Evolutionary conservation across 805 yeast genomes (phyloP), one percentile per base, ranked within the genome.

Genomic region (Tetrapisispora phaffii): DNA sequence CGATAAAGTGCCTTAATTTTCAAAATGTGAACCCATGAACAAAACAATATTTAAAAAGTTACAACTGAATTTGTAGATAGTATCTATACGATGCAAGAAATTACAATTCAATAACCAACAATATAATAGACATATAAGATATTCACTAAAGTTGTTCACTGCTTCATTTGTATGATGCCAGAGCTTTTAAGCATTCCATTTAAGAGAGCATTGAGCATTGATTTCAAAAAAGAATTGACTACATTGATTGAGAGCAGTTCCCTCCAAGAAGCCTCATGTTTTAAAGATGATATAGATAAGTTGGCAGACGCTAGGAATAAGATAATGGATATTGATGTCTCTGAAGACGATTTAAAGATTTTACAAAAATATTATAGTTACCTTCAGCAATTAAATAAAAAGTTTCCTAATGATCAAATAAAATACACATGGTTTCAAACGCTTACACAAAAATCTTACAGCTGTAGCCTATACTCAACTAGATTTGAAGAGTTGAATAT

Each of bases 401-500:
- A 82, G 56, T 82, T 89, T 47, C 87, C 93, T 0, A 69, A 69
- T 24, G 82, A 81, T 49, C 67, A 73, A 17, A 63, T 77, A 8
- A 73, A 70, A 33, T 82, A 86, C 51, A 70, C 77, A 0, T 90
- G 97, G 97, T 76, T 67, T 56, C 80, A 81, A 20, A 76, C 86
- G 0, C 63, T 85, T 4, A 81, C 85, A 0, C 73, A 74, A 43
- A 67, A 79, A 17, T 69, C 74, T 2, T 62, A 71, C 7, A 75
- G 77, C 0, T 75, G 78, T 1, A 65, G 71, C 16, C 68, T 63
- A 40, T 55, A 68, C 33, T 76, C 87, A 0, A 58, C 85, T 4
- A 50, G 59, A 21, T 79, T 74, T 54, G 97, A 89, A 58, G 70
- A 69, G 50, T 57, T 74, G 36, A 83, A 84, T 55, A 58, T 85